Percentiles rank a stretch among this genome's conserved stretches.
Evolutionary conservation across 805 yeast genomes (phyloP).

Genomic region (Allodekkera sacchari): DNA sequence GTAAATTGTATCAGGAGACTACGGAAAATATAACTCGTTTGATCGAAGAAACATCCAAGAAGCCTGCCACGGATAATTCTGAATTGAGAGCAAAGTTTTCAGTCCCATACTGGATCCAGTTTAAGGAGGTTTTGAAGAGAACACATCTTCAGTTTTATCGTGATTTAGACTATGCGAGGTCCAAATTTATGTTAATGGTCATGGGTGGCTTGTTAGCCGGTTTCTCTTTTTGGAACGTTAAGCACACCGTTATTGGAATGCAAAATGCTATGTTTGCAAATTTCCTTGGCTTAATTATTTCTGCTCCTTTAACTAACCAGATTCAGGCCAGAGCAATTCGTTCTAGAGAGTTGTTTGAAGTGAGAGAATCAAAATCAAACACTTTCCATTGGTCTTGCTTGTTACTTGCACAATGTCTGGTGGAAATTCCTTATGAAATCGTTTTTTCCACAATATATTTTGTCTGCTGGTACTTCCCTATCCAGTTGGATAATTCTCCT

Average conservation of each 20-base stretch:
- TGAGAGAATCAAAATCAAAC: conserved; percentile 61
- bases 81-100: conserved; percentile 28
- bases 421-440: conserved; percentile 55
- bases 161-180: conserved; percentile 39
- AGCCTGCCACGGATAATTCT: conserved; percentile 8
- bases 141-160: conserved; percentile 38
- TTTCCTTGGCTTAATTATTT: conserved; percentile 47
- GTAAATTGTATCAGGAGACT: conserved; percentile 19
- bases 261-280: conserved; percentile 49
- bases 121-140: conserved; percentile 28
- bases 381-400: conserved; percentile 67
- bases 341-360: conserved; percentile 63
- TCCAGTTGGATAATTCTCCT: conserved; percentile 25
- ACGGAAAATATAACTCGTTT: conserved; percentile 23
- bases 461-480: conserved; percentile 30
- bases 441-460: conserved; percentile 40
- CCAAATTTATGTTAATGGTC: conserved; percentile 35
- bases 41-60: conserved; percentile 11
- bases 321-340: conserved; percentile 50
- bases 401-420: conserved; percentile 43
- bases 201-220: conserved; percentile 40
- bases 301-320: conserved; percentile 56
- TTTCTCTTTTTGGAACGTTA: conserved; percentile 53
- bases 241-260: conserved; percentile 42
- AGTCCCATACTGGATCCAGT: conserved; percentile 33